Percentiles rank a stretch among this genome's conserved stretches.
Evolutionary conservation across 352 stramenopile species (phyloP).

Genomic region (Phytopythium mirpurense): DNA sequence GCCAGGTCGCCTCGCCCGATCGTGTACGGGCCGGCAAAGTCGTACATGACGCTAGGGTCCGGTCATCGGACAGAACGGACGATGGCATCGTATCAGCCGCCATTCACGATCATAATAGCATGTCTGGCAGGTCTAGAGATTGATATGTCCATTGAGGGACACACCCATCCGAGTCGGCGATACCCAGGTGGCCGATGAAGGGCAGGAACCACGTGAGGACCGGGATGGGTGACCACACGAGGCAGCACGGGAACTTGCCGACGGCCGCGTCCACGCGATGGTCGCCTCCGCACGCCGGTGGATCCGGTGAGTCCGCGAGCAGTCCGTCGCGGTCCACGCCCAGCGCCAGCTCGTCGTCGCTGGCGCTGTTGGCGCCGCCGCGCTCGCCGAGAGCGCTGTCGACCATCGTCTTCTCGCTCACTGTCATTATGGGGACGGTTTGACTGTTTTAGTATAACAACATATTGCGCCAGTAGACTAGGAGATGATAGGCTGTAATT

Average conservation of each 20-base stretch:
- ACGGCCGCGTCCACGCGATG: constrained; percentile 22
- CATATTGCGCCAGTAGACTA: too few species aligned
- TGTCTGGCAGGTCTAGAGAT: not conserved
- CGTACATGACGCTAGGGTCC: constrained; percentile 84
- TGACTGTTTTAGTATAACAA: too few species aligned
- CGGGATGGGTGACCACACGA: constrained; percentile 91
- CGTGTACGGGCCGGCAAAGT: constrained; percentile 95
- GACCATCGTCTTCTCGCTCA: too few species aligned
- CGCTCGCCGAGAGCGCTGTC: not conserved
- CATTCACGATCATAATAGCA: constrained; percentile 6
- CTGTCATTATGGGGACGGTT: too few species aligned
- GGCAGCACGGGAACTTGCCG: constrained; percentile 86
- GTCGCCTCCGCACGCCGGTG: not conserved
- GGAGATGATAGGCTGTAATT: not conserved
- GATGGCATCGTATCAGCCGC: too few species aligned
- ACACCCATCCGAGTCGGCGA: constrained; percentile 85
- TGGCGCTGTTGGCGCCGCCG: not conserved
- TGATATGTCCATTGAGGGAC: not conserved
- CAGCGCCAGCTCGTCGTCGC: constrained; percentile 5
- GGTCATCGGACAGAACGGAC: too few species aligned
- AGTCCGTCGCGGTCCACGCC: constrained; percentile 8
- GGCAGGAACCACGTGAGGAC: constrained; percentile 91
- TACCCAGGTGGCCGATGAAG: constrained; percentile 96
- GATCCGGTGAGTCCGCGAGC: not conserved
- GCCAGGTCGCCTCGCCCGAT: constrained; percentile 87